Evolutionary conservation across 2,329 filamentous ascomycete species (phyloP).

Genomic region (Pseudocercospora fijiensis): DNA sequence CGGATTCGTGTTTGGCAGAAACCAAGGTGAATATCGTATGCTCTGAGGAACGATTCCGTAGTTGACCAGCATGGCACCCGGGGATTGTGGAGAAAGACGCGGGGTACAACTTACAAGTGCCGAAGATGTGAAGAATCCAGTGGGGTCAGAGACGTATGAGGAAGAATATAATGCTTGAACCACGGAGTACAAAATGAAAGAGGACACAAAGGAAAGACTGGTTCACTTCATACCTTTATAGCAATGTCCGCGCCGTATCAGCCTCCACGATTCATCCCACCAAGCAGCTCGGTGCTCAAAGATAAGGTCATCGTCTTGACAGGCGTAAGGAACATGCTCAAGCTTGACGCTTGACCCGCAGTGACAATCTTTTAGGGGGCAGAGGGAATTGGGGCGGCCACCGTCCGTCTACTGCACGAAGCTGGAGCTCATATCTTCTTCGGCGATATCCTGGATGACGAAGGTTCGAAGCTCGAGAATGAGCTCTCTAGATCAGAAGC

Average conservation of each 20-base stretch:
- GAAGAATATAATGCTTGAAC: background rate
- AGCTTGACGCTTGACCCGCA: background rate
- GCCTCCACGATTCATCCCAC: conserved; percentile 29
- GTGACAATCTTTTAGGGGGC: conserved; percentile 39
- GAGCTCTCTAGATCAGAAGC: conserved; percentile 28
- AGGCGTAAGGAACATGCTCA: conserved; percentile 27
- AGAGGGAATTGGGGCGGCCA: conserved; percentile 47
- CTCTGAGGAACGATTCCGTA: background rate
- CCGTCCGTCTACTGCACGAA: conserved; percentile 43
- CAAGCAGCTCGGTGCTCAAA: conserved; percentile 18
- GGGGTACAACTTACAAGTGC: background rate
- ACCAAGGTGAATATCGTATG: background rate
- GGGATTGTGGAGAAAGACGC: background rate
- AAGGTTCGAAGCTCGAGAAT: conserved; percentile 37
- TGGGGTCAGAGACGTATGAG: background rate
- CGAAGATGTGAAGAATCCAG: background rate
- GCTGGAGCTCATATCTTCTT: conserved; percentile 48
- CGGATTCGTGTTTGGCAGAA: background rate
- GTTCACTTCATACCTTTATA: background rate
- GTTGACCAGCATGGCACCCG: background rate
- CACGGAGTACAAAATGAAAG: background rate
- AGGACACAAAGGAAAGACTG: background rate
- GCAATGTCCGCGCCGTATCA: background rate
- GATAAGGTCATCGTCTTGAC: conserved; percentile 37
- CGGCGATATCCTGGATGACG: conserved; percentile 44